Evolutionary conservation across 106 monocot species (phyloP), one percentile per base, ranked within the genome.

Genomic region (Dioscorea dumetorum): DNA sequence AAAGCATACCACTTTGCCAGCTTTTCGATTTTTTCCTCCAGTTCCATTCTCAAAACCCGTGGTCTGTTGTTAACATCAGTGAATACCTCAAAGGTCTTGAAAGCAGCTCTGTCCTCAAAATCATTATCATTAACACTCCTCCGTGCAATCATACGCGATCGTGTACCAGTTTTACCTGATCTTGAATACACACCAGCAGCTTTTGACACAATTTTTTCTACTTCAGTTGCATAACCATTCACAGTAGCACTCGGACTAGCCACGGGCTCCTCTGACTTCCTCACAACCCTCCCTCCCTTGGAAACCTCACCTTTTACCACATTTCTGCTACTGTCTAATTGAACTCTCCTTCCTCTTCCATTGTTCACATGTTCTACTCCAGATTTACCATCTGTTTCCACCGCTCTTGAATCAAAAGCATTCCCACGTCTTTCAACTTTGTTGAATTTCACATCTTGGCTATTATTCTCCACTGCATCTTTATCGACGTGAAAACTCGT

Each of bases 41-140:
- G 49, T 72, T 97, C 97, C 91, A 87, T 87, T 34, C 80, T 74
- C 61, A 92, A 57, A 66, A 97, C 80, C n/a, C 87, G 74, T 72
- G 92, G 88, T 67, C 92, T 86, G 70, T 97, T 89, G 24, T 76
- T 86, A 41, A 97, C 81, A 77, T 97, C 86, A 64, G 88, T 97
- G 69, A 97, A 88, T 57, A 82, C 88, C 69, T 97, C 92, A 67
- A 87, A 97, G 57, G 91, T 87, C 67, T 68, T 92, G 73, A 92
- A 97, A 58, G 97, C 92, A 70, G 84, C 84, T 80, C 84, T 89
- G 33, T 91, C 85, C 52, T 95, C 88, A 14, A 76, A 41, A 31
- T 83, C 78, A 63, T 51, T 23, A 22, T 62, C 54, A 64, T 70
- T 63, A 16, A 61, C 18, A 54, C 73, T 73, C 54, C 66, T 71